Evolutionary conservation across 2,329 filamentous ascomycete species (phyloP), one percentile per base, ranked within the genome.

Genomic region (Incumbomyces delicatus): DNA sequence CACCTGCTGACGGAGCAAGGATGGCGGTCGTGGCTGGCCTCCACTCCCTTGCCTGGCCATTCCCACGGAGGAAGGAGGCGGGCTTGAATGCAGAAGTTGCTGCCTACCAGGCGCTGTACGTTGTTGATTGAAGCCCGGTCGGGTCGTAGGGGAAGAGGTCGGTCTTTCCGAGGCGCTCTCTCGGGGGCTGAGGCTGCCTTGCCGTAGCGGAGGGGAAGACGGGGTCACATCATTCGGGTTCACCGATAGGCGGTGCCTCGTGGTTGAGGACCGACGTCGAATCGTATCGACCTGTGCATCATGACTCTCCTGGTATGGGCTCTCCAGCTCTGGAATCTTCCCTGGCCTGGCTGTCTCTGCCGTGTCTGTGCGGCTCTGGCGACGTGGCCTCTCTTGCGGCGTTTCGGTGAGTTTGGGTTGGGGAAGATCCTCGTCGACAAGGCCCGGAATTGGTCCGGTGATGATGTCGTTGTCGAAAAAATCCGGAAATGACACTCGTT

Each of bases 381-480:
- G 50, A 16, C 47, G 49, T 27, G 22, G 22, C 8, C 22, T 27
- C 5, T 27, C 22, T 27, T 51, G 52, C 29, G 50, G 43, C n/a
- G 38, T 34, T 29, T 50, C 36, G 22, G 32, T n/a, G 14, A 36
- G 41, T 18, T 45, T 38, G 13, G 49, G 33, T 31, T 41, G 35
- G 37, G 76, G 76, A 17, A 80, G 53, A 60, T 94, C 88, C 59
- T 94, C 87, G 35, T 81, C 83, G 6, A 88, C 80, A 27, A 94
- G 69, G 5, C 83, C 85, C 1, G 88, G 87, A 57, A 95, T 95
- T 2, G 81, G 76, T 16, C 75, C 76, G 11, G 76, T 78, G 44
- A 95, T 78, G 27, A 92, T 80, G 27, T 75, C 67, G 60, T 90
- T 81, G 13, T 69, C 71, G 66, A 96, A 96, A 62, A 95, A 92